Evolutionary conservation across 495 filamentous ascomycete species (phyloP), one percentile per base, ranked within the genome.

Genomic region (Penicillium malachiteum): DNA sequence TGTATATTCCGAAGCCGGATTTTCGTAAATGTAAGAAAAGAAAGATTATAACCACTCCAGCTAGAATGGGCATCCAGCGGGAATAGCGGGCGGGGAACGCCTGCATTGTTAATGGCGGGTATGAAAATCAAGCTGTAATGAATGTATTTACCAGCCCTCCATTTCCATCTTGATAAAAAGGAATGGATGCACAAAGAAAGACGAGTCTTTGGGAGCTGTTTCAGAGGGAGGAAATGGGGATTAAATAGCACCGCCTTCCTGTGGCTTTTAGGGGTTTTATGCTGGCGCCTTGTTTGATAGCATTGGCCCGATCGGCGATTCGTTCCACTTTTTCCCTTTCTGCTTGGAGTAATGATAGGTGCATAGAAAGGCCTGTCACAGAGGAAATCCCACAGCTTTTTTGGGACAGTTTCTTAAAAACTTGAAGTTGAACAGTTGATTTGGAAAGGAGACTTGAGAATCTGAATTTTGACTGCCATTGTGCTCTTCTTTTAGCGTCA

Each of bases 31-130:
- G 65, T 5, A 68, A 17, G 13, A 66, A 56, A 16, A 68, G 32
- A 0, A 56, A 33, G 8, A 65, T 45, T 16, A 68, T 31, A 26
- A 47, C 49, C 31, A 57, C 21, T 21, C 52, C 49, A 4, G 53
- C 55, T 12, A 65, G 43, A 14, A 66, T 33, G 35, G 57, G 62
- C 31, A 59, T 57, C 59, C 62, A 65, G 39, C 65, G 65, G 48
- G 62, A 57, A 59, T 68, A 68, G 14, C 65, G 65, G 55, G 59
- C 59, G 46, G 62, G 62, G 34, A 65, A 47, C 14, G 42, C 21
- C 5, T 39, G 50, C 65, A 68, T 68, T 35, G 18, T 45, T 33
- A 18, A 5, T 30, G 9, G 32, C 40, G 33, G 10, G 49, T 34
- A 32, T 17, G 42, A 44, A 44, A 26, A 39, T 26, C 21, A 26